These are phyloP conservation scores for Gentiana dahurica DNA, from an alignment of 257 asterid genomes.

Conservation along the genomic window DNA sequence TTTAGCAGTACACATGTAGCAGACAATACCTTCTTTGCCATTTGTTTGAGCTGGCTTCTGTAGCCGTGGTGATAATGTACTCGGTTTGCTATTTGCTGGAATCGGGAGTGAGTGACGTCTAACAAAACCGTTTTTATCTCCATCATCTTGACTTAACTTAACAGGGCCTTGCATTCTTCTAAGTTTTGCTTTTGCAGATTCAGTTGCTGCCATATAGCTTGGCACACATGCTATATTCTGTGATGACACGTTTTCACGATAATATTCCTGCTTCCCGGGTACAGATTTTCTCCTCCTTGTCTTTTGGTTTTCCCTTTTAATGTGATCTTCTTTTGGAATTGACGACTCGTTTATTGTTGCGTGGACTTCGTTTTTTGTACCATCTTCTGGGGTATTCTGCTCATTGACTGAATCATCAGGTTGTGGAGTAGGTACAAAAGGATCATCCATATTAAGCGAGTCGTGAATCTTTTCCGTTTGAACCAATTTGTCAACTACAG, in stretches of 20 bases:
- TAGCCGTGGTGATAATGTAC: conserved; percentile 45
- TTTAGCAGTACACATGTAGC: no score
- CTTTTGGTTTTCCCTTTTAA: conserved; percentile 17
- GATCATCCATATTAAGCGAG: conserved; percentile 3
- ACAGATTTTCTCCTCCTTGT: conserved; percentile 29
- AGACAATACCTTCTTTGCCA: conserved; percentile 27
- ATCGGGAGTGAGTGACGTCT: conserved; percentile 51
- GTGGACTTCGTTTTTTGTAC: conserved; percentile 6
- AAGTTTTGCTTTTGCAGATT: conserved; percentile 48
- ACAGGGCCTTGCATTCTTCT: conserved; percentile 37
- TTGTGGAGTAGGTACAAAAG: conserved; percentile 5
- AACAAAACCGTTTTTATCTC: conserved; percentile 25
- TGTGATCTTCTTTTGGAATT: conserved; percentile 20
- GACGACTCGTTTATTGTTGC: neutral
- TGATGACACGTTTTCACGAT: conserved; percentile 11
- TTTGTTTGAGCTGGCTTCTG: conserved; percentile 33
- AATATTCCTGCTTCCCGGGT: conserved; percentile 23
- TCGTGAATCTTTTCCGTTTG: conserved; percentile 7
- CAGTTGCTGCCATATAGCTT: conserved; percentile 59
- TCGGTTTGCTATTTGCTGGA: conserved; percentile 29
- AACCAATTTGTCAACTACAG: conserved; percentile 2
- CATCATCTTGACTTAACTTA: conserved; percentile 32
- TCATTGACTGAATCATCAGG: conserved; percentile 4
- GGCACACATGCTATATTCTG: conserved; percentile 25
- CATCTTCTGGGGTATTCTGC: neutral